A percentile compares a stretch with the other conserved stretches of the same genome.
Conservation (phyloP, 1,284 basidiomycete species). For the Fistulinella cinereoalba region DNA sequence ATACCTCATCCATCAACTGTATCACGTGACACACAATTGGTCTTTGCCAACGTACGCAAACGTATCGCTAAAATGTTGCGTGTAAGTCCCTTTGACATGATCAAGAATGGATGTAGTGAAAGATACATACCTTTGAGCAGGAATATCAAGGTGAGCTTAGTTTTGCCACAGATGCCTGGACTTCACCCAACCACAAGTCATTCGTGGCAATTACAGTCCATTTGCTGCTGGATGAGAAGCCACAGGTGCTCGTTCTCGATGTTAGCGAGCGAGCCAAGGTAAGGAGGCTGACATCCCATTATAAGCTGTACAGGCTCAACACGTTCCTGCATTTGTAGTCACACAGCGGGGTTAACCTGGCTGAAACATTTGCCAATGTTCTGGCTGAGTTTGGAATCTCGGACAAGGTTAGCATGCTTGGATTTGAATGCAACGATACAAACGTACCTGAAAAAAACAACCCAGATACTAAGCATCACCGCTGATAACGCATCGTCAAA, state of each 20-base stretch:
- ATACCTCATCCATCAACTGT: constrained; percentile 4
- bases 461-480: background rate
- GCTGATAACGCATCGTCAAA: constrained; percentile 17
- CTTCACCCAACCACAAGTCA: constrained; percentile 10
- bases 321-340: no score
- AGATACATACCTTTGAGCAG: no score
- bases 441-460: no score
- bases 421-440: no score
- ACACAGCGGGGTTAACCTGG: constrained; percentile 1
- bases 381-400: constrained; percentile 1
- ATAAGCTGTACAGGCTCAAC: no score
- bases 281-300: no score
- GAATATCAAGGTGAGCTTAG: no score
- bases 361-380: background rate
- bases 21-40: background rate
- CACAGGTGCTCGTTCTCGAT: no score
- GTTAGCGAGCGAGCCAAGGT: no score
- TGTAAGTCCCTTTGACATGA: background rate
- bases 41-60: background rate
- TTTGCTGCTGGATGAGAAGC: no score
- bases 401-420: constrained; percentile 1
- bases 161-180: constrained; percentile 14
- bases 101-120: no score
- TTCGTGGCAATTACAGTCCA: constrained; percentile 4
- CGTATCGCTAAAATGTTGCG: constrained; percentile 2